Percentiles rank a stretch among this genome's conserved stretches.
These are phyloP conservation scores for Sporothrix mexicana DNA, from an alignment of 2,329 filamentous ascomycete genomes.

Conservation along the genomic window DNA sequence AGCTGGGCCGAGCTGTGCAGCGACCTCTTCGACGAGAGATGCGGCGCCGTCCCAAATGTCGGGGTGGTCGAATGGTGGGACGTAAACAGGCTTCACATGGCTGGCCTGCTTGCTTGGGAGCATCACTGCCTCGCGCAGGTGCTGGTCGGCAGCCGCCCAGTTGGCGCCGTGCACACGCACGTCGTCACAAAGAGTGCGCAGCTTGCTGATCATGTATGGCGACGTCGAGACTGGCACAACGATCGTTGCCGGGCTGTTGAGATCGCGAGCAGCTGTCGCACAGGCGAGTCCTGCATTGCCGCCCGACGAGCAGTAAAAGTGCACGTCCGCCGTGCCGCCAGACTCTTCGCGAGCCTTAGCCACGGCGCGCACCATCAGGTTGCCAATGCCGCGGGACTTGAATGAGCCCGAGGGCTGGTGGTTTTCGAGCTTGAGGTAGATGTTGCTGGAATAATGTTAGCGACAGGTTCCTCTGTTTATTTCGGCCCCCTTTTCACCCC, in stretches of 20 bases:
- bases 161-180: slow-evolving; percentile 70
- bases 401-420: slow-evolving; percentile 83
- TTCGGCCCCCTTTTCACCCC: too few species aligned
- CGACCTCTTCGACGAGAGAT: slow-evolving; percentile 58
- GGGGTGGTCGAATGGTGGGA: slow-evolving; percentile 69
- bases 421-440: slow-evolving; percentile 83
- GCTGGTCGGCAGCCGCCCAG: slow-evolving; percentile 72
- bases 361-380: slow-evolving; percentile 65
- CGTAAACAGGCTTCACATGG: slow-evolving; percentile 59
- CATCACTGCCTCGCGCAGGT: slow-evolving; percentile 64
- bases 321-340: slow-evolving; percentile 50
- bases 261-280: slow-evolving; percentile 69
- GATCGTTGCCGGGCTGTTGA: slow-evolving; percentile 70
- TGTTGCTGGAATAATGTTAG: slow-evolving; percentile 55
- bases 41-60: slow-evolving; percentile 70
- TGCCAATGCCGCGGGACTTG: slow-evolving; percentile 78
- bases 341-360: slow-evolving; percentile 39
- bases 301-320: slow-evolving; percentile 76
- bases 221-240: slow-evolving; percentile 72
- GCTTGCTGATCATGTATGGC: slow-evolving; percentile 69
- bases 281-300: slow-evolving; percentile 83
- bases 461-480: too few species aligned
- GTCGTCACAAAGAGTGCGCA: slow-evolving; percentile 67
- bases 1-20: slow-evolving; percentile 44
- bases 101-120: slow-evolving; percentile 32